Evolutionary conservation across 208 protist genomes (phyloP), one percentile per base, ranked within the genome.

Genomic region (Leishmania gerbilli): DNA sequence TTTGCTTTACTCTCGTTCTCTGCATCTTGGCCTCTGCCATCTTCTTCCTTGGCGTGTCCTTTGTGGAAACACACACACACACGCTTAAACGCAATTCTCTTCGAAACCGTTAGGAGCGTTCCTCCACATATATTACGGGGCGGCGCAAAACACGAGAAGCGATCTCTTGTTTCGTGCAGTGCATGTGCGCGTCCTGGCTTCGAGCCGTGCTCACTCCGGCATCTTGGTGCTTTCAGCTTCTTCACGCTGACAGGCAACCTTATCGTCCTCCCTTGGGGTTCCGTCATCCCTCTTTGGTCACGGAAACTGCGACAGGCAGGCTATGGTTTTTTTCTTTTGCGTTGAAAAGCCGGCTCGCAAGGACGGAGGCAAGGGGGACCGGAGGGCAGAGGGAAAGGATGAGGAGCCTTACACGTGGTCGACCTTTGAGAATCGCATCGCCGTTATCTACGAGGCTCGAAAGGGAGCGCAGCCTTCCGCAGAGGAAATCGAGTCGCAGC

Each of bases 371-470:
- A 71, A 60, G 34, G 34, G 15, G 21, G 9, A 71, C 27, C 27
- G n/a, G 55, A 65, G 53, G 19, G 74, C 56, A 40, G 65, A 81
- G 27, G 37, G 55, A 24, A 85, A 82, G 27, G 45, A 69, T 37
- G 40, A 86, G 65, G 69, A 40, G n/a, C n/a, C n/a, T 31, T 86
- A 75, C 40, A 78, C 51, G 24, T 86, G 82, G 82, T 82, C 82
- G 8, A 82, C 82, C 19, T 86, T 86, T 37, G 74, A 86, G 68
- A 74, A 86, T 58, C 82, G 78, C 55, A 71, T 86, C 17, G 82
- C 82, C 45, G 82, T 86, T 27, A 60, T 86, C 53, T 79, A 86
- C 68, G 74, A 86, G 4, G 74, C 77, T 51, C 71, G 72, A 49
- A 86, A 82, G 56, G 62, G 74, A 2, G 67, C 64, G 56, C 74